Evolutionary conservation across 305 asterid species (phyloP).

Genomic region (Plantago lanceolata): DNA sequence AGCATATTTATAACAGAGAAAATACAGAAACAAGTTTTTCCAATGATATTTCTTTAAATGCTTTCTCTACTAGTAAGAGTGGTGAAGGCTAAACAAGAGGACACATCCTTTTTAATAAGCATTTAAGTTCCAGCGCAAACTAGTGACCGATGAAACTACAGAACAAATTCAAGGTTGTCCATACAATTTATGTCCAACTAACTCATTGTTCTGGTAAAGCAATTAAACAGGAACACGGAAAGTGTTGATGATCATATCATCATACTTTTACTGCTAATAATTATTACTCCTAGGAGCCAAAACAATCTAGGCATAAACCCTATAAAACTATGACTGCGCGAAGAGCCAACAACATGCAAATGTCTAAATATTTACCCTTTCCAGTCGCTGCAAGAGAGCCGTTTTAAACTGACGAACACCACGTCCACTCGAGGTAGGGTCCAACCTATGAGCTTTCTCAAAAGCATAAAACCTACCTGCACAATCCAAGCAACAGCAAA

Average conservation of each 20-base stretch:
- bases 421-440: constrained; percentile 95
- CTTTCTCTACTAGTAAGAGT: not conserved
- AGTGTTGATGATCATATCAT: too few species aligned
- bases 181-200: not conserved
- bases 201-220: constrained; percentile 12
- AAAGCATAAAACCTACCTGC: constrained; percentile 98
- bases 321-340: constrained; percentile 5
- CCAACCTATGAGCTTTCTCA: constrained; percentile 94
- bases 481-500: constrained; percentile 20
- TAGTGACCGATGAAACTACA: not conserved
- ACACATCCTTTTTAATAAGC: not conserved
- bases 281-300: not conserved
- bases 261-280: not conserved
- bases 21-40: not conserved
- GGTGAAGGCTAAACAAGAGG: not conserved
- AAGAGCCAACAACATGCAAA: constrained; percentile 19
- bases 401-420: constrained; percentile 99
- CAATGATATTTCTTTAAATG: not conserved
- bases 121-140: not conserved
- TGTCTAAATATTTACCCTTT: constrained; percentile 58
- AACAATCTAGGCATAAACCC: not conserved
- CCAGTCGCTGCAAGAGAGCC: constrained; percentile 92
- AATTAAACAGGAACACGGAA: not conserved
- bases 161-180: not conserved
- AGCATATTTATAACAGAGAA: not conserved